These are phyloP conservation scores for Jatropha podagrica DNA, from an alignment of 441 rosid species.

Conservation along the genomic window DNA sequence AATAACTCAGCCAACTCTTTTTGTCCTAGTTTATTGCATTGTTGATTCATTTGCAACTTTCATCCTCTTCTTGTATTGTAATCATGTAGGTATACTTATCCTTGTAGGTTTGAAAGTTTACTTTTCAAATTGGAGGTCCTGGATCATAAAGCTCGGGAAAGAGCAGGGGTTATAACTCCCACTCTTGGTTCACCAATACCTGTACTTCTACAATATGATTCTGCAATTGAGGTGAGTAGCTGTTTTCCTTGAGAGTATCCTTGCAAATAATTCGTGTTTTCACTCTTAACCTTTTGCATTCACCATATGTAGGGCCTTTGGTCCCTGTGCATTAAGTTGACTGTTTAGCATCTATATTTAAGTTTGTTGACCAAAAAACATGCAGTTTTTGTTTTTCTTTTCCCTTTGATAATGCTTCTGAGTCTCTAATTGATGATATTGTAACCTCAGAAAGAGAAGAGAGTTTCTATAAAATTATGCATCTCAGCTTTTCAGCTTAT, in stretches of 20 bases:
- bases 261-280: conserved; percentile 9
- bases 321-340: background rate
- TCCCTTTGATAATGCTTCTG: background rate
- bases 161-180: conserved; percentile 85
- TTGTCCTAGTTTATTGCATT: background rate
- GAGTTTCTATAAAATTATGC: too few relatives aligned
- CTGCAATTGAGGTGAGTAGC: conserved; percentile 70
- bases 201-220: conserved; percentile 75
- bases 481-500: too few relatives aligned
- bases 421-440: background rate
- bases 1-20: background rate
- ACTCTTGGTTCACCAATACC: conserved; percentile 86
- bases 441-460: too few relatives aligned
- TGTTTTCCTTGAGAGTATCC: conserved; percentile 20
- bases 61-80: conserved; percentile 12
- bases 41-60: conserved; percentile 2
- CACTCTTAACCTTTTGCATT: background rate
- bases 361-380: background rate
- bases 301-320: background rate
- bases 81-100: conserved; percentile 13
- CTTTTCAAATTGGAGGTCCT: conserved; percentile 86
- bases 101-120: conserved; percentile 72
- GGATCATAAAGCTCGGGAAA: conserved; percentile 98
- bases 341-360: background rate
- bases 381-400: background rate